A percentile compares a stretch with the other conserved stretches of the same genome.
Conservation (phyloP, 2,329 filamentous ascomycete species). For the Claviceps monticola region DNA sequence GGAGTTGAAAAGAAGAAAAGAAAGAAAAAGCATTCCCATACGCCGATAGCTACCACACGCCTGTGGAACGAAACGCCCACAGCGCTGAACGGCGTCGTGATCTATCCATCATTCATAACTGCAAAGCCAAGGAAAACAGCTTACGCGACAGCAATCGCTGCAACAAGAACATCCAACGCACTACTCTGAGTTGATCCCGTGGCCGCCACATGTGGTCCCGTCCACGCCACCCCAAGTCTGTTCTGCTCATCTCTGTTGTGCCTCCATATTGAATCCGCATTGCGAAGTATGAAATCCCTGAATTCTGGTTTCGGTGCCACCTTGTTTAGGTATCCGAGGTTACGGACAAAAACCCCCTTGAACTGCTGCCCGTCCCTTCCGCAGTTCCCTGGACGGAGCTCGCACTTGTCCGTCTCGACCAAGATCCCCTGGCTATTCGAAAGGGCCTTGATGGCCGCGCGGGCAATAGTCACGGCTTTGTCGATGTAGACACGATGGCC, state of each 20-base stretch:
- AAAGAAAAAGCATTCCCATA: background rate
- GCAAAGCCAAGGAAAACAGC: background rate
- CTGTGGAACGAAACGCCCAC: too few relatives aligned
- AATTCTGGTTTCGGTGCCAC: constrained; percentile 36
- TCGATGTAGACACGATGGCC: constrained; percentile 26
- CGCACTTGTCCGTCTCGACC: constrained; percentile 22
- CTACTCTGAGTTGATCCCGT: constrained; percentile 49
- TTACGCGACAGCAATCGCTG: constrained; percentile 32
- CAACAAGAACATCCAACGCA: constrained; percentile 53
- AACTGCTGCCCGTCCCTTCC: constrained; percentile 46
- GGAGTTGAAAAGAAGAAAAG: background rate
- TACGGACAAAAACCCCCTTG: constrained; percentile 58
- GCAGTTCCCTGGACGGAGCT: constrained; percentile 22
- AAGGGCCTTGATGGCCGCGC: constrained; percentile 34
- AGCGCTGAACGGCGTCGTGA: background rate
- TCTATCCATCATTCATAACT: background rate
- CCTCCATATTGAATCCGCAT: constrained; percentile 52
- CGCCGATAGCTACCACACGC: background rate
- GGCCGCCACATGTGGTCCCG: constrained; percentile 39
- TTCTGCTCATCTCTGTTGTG: constrained; percentile 37
- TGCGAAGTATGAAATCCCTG: constrained; percentile 40
- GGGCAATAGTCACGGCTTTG: constrained; percentile 33
- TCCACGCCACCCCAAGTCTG: constrained; percentile 50
- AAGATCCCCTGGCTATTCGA: constrained; percentile 33
- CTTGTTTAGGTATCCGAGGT: constrained; percentile 43